Percentiles rank a stretch among this genome's conserved stretches.
These are phyloP conservation scores for Neospermospora avenae DNA, from an alignment of 2,329 filamentous ascomycete species.

Conservation along the genomic window DNA sequence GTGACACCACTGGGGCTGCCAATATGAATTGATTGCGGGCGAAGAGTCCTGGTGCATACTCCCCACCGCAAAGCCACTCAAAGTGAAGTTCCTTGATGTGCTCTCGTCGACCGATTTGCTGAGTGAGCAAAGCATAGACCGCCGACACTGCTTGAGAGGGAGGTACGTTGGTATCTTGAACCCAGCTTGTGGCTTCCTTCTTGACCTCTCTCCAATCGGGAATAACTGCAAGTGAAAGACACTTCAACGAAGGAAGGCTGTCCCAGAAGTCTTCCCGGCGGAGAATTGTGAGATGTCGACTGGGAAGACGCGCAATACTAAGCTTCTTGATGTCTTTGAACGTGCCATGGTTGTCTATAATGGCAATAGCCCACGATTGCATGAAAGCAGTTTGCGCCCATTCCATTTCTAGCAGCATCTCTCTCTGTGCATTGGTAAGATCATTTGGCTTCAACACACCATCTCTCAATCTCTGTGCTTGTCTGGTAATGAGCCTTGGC, in stretches of 20 bases:
- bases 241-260: slow-evolving; percentile 50
- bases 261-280: slow-evolving; percentile 60
- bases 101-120: slow-evolving; percentile 45
- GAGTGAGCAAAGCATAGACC: slow-evolving; percentile 51
- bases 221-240: slow-evolving; percentile 57
- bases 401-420: slow-evolving; percentile 65
- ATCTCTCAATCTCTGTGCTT: slow-evolving; percentile 10
- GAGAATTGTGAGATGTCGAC: slow-evolving; percentile 54
- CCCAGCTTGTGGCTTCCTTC: slow-evolving; percentile 48
- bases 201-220: slow-evolving; percentile 63
- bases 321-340: slow-evolving; percentile 56
- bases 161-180: slow-evolving; percentile 46
- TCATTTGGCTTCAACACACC: slow-evolving; percentile 44
- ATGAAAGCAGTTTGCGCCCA: slow-evolving; percentile 69
- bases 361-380: slow-evolving; percentile 61
- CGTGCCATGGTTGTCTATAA: slow-evolving; percentile 55
- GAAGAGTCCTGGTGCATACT: slow-evolving; percentile 58
- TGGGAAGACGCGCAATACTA: slow-evolving; percentile 62
- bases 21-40: slow-evolving; percentile 61
- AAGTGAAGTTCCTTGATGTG: slow-evolving; percentile 58
- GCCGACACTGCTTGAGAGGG: slow-evolving; percentile 49
- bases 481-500: background rate
- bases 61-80: slow-evolving; percentile 66
- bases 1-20: slow-evolving; percentile 51
- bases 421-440: slow-evolving; percentile 61